Evolutionary conservation across 495 filamentous ascomycete genomes (phyloP).

Genomic region (Apiosordaria backusii): DNA sequence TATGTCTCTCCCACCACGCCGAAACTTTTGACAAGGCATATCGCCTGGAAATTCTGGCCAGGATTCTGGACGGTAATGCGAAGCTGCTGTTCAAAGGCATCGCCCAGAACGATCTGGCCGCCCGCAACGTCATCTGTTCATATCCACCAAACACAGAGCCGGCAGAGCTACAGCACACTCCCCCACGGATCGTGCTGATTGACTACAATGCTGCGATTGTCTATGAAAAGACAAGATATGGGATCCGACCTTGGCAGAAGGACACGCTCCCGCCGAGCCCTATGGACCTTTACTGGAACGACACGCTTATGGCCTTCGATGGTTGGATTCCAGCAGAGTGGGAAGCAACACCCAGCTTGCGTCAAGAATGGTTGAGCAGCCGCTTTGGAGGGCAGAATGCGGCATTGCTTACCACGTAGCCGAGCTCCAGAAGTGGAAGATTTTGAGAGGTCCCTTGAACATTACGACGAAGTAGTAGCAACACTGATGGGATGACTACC

Average conservation of each 20-base stretch:
- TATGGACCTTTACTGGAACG: constrained; percentile 10
- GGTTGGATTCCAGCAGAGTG: constrained; percentile 10
- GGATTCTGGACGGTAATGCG: constrained; percentile 14
- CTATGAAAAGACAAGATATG: not conserved
- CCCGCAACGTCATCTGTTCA: constrained; percentile 12
- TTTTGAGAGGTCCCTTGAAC: too few relatives aligned
- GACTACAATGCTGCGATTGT: constrained; percentile 8
- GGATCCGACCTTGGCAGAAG: constrained; percentile 3
- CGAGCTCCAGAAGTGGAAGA: too few relatives aligned
- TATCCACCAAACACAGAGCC: not conserved
- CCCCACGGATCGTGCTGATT: not conserved
- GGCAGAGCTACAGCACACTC: not conserved
- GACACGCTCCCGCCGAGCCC: not conserved
- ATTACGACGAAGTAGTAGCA: too few relatives aligned
- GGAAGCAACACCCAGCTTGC: not conserved
- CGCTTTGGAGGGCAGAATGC: constrained; percentile 10
- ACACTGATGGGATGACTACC: too few relatives aligned
- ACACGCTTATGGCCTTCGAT: not conserved
- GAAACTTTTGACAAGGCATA: constrained; percentile 2
- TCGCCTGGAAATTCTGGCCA: constrained; percentile 15
- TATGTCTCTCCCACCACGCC: constrained; percentile 1
- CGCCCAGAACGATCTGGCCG: constrained; percentile 15
- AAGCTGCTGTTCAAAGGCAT: constrained; percentile 10
- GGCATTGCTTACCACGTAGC: too few relatives aligned
- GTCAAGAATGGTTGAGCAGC: constrained; percentile 5